Conservation (phyloP, 2,329 filamentous ascomycete species). For the Talaromyces pinophilus region DNA sequence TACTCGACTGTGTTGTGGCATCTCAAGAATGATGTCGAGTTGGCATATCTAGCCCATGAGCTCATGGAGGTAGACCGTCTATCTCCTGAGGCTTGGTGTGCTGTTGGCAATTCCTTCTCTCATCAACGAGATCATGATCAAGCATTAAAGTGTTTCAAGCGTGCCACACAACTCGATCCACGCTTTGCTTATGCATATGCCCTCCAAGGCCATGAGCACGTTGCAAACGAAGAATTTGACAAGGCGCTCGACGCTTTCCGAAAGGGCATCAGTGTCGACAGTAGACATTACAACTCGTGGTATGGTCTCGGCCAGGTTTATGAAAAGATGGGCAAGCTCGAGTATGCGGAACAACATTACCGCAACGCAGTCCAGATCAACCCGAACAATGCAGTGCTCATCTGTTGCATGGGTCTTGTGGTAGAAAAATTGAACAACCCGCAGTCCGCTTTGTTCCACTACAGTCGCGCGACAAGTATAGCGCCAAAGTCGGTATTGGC, state of each 20-base stretch:
- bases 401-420: slow-evolving; percentile 88
- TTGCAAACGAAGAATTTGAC: slow-evolving; percentile 95
- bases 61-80: slow-evolving; percentile 83
- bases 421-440: slow-evolving; percentile 86
- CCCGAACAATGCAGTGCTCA: slow-evolving; percentile 86
- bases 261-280: slow-evolving; percentile 79
- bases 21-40: slow-evolving; percentile 83
- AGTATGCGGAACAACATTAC: slow-evolving; percentile 90
- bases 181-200: slow-evolving; percentile 96
- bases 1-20: slow-evolving; percentile 99
- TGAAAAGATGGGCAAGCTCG: slow-evolving; percentile 85
- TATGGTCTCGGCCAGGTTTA: slow-evolving; percentile 83
- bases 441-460: slow-evolving; percentile 75
- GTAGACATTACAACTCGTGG: slow-evolving; percentile 96
- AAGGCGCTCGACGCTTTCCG: slow-evolving; percentile 88
- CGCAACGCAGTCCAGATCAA: slow-evolving; percentile 86
- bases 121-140: slow-evolving; percentile 90
- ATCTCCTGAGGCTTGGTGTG: slow-evolving; percentile 94
- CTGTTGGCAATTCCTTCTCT: slow-evolving; percentile 91
- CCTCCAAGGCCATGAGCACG: slow-evolving; percentile 91
- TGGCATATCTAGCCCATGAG: slow-evolving; percentile 90
- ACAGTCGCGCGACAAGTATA: slow-evolving; percentile 77
- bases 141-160: slow-evolving; percentile 89
- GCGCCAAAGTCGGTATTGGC: slow-evolving; percentile 80
- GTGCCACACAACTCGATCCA: slow-evolving; percentile 85